Base-by-base conservation (phyloP, 108 stramenopile genomes). In the Asterionellopsis glacialis region DNA sequence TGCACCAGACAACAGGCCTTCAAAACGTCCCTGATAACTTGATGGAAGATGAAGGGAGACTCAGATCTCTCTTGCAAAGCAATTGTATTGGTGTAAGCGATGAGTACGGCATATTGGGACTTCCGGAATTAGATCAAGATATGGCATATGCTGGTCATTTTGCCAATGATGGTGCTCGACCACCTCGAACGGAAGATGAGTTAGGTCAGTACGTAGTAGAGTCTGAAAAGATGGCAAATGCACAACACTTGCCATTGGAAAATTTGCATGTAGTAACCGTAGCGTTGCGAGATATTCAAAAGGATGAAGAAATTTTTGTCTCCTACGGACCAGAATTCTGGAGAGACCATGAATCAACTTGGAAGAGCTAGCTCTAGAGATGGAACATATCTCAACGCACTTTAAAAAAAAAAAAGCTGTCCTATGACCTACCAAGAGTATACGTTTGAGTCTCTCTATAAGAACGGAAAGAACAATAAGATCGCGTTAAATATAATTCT, bases 291-390 rank as follows among this genome's bases (percentile, higher is more conserved):
- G 62, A 68, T 53, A 75, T 75, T 40, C 18, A 38, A 56, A 48
- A 45, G 49, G 74, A 69, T 38, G 74, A 75, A 38, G 74, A 75
- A 28, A 60, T 75, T 27, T 61, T 70, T 6, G 69, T 75, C 18
- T 69, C 69, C 19, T 75, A 75, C 43, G 73, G 73, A 13, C 68
- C 73, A 1, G 73, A 69, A 23, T 74, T 69, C 51, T 74, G 73
- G 73, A 5, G 5, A 7, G 33, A 7, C 33, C 33, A 33, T 33
- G 2, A 2, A 33, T 33, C 33, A 2, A 33, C 33, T 33, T 33
- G 33, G 33, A 2, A 33, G 7, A 2, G 7, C 2, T 33, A 33
- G 33, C 33, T n/a, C n/a, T n/a, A n/a, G n/a, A n/a, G n/a, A n/a
- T n/a, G n/a, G n/a, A n/a, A n/a, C n/a, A n/a, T n/a, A n/a, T n/a